Evolutionary conservation across 2,329 filamentous ascomycete genomes (phyloP), one percentile per base, ranked within the genome.

Genomic region (Claviceps maximensis): DNA sequence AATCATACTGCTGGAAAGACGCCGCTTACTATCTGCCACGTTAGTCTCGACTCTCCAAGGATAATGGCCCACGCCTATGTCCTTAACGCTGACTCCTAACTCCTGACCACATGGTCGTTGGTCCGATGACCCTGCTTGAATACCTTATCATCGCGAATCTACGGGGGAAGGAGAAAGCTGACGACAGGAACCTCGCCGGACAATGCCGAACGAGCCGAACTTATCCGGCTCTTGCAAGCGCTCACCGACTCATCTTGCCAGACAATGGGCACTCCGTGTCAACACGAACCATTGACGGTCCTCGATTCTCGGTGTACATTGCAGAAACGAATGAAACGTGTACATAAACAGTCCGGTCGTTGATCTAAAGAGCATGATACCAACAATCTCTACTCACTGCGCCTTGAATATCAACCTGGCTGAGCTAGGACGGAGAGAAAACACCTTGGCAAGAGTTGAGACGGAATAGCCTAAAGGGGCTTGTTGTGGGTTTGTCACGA

Each of bases 1-100:
- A 25, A 47, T 50, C 45, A 42, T 42, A 47, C 52, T 47, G 52
- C 47, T 47, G 41, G 42, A 50, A 41, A 50, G 47, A 47, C 50
- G 50, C 50, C 50, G 42, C 27, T 47, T 50, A 50, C 27, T 31
- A 44, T 52, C 13, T 53, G 47, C 40, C 36, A 36, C 46, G 25
- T 27, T 51, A 42, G 19, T 23, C 40, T 42, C 40, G 36, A 38
- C 36, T 38, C 13, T 36, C 33, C 45, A 51, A 25, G 36, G 36
- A 21, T 23, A 25, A 41, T 13, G n/a, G 17, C 17, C 25, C 38
- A 47, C 48, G 46, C 46, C 38, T 23, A 38, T 44, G 36, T 38
- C 36, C 33, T 25, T 27, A n/a, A n/a, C n/a, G n/a, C n/a, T n/a
- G n/a, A n/a, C n/a, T n/a, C n/a, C n/a, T n/a, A n/a, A 45, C 31